phyloP scores from a whole-genome alignment of 208 protist species.

The Leishmania arabica region DNA sequence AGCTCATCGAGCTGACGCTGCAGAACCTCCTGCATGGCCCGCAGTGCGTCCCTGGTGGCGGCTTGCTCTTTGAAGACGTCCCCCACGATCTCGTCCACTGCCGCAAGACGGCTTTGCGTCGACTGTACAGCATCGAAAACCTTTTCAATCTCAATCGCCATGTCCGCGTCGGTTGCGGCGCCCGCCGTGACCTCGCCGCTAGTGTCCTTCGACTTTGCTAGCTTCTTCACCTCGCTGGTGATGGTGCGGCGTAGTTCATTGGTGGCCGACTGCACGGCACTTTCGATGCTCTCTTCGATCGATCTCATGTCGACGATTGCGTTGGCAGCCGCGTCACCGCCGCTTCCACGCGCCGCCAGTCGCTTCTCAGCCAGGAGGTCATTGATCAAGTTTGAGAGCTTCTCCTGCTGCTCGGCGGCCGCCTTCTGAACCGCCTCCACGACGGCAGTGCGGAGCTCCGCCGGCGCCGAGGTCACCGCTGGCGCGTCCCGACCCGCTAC shows the following conservation, averaged over 20 bases:
- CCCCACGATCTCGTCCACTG: constrained; percentile 42
- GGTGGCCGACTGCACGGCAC: constrained; percentile 47
- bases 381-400: constrained; percentile 36
- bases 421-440: constrained; percentile 55
- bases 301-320: constrained; percentile 17
- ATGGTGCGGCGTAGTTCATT: constrained; percentile 56
- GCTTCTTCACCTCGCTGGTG: constrained; percentile 53
- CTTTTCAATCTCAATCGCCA: constrained; percentile 26
- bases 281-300: constrained; percentile 55
- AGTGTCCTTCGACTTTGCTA: constrained; percentile 21
- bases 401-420: constrained; percentile 52
- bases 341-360: not conserved
- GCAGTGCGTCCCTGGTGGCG: constrained; percentile 34
- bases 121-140: constrained; percentile 26
- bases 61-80: constrained; percentile 49
- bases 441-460: constrained; percentile 27
- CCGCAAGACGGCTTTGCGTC: constrained; percentile 37
- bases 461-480: not conserved
- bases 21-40: constrained; percentile 29
- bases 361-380: constrained; percentile 34
- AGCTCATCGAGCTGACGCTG: constrained; percentile 26
- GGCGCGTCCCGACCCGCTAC: not conserved
- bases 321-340: constrained; percentile 6
- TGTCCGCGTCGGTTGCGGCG: not conserved
- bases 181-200: constrained; percentile 4